Evolutionary conservation across 192 early-diverging fungal genomes (phyloP).

Genomic region (Geosiphon pyriformis): DNA sequence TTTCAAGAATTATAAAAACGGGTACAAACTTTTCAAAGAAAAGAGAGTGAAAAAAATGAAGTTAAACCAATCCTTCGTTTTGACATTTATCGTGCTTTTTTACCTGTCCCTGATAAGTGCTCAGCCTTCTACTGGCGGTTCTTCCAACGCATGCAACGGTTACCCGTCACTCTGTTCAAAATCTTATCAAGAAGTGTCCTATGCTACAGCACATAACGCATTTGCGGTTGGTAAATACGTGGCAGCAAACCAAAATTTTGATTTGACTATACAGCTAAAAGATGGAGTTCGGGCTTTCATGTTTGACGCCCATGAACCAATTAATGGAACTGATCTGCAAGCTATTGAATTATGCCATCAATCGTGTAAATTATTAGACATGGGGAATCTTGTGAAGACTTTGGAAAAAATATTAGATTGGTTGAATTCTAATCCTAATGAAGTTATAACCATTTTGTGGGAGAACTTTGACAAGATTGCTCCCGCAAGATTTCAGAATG

Average conservation of each 20-base stretch:
- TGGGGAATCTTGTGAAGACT: constrained; percentile 48
- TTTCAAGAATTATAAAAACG: too few relatives aligned
- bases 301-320: constrained; percentile 50
- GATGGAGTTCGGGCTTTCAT: constrained; percentile 72
- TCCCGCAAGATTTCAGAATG: constrained; percentile 41
- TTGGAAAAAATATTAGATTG: constrained; percentile 53
- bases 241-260: constrained; percentile 62
- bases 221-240: constrained; percentile 49
- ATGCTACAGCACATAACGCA: constrained; percentile 71
- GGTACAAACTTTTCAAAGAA: too few relatives aligned
- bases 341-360: constrained; percentile 62
- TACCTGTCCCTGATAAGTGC: too few relatives aligned
- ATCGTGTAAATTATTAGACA: constrained; percentile 56
- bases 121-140: neutral
- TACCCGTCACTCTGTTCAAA: constrained; percentile 59
- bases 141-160: constrained; percentile 51
- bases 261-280: constrained; percentile 58
- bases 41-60: too few relatives aligned
- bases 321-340: constrained; percentile 13
- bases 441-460: constrained; percentile 74
- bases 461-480: constrained; percentile 55
- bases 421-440: constrained; percentile 58
- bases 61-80: too few relatives aligned
- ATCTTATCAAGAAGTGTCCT: constrained; percentile 58
- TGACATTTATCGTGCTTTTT: too few relatives aligned